phyloP scores from a whole-genome alignment of 164 flowering plant species.

The Magnolia officinalis region DNA sequence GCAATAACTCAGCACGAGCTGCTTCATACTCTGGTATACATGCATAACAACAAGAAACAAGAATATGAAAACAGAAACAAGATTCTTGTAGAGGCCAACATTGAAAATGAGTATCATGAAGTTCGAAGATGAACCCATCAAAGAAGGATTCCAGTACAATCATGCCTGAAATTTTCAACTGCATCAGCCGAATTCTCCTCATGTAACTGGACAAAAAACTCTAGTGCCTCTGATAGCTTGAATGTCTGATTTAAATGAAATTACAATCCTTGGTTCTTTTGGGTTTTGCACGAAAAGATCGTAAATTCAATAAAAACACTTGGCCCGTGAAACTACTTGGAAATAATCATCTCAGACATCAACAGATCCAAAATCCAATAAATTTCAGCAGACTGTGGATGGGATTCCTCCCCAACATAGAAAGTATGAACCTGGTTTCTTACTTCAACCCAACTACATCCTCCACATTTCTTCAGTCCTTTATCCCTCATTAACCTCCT shows the following conservation, averaged over 20 bases:
- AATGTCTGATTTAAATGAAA: neutral
- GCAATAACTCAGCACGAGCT: constrained; percentile 74
- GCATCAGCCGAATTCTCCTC: neutral
- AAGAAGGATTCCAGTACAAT: neutral
- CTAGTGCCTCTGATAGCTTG: neutral
- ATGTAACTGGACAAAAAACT: neutral
- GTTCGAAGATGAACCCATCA: neutral
- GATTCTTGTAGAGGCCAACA: neutral
- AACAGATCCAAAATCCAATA: constrained; percentile 32
- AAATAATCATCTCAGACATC: constrained; percentile 16
- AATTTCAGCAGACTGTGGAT: constrained; percentile 29
- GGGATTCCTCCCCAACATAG: constrained; percentile 44
- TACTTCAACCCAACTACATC: constrained; percentile 62
- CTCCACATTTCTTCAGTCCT: constrained; percentile 48
- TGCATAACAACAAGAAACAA: neutral
- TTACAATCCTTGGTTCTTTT: neutral
- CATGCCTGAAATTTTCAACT: neutral
- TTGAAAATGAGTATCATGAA: no score
- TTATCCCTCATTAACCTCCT: constrained; percentile 48
- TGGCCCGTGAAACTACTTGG: neutral
- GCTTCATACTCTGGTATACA: constrained; percentile 72
- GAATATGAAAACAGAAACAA: neutral
- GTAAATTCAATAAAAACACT: neutral
- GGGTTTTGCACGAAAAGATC: neutral
- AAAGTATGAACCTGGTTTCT: constrained; percentile 42